A percentile compares a stretch with the other conserved stretches of the same genome.
phyloP scores from a whole-genome alignment of 2,329 filamentous ascomycete genomes.

The Xylariaceae sp. region DNA sequence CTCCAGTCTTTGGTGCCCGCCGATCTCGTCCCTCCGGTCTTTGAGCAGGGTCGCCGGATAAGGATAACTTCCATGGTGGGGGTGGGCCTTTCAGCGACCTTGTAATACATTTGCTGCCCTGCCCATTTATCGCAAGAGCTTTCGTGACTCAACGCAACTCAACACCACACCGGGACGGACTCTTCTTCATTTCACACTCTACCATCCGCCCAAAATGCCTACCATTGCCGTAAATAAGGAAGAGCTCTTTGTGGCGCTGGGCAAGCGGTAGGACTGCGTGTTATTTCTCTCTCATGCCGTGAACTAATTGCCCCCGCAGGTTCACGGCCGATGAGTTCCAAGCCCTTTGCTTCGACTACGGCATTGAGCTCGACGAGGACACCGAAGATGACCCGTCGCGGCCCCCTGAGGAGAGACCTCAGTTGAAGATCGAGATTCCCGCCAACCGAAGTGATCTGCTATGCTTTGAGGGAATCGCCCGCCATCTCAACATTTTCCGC shows the following conservation, averaged over 20 bases:
- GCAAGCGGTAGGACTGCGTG: conserved; percentile 60
- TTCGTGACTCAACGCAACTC: conserved; percentile 14
- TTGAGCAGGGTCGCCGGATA: background rate
- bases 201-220: conserved; percentile 60
- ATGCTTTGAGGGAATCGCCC: conserved; percentile 21
- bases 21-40: background rate
- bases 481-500: conserved; percentile 47
- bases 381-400: conserved; percentile 63
- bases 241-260: conserved; percentile 87
- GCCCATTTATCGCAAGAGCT: background rate
- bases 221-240: conserved; percentile 97
- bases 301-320: conserved; percentile 39
- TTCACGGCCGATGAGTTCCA: conserved; percentile 95
- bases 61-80: conserved; percentile 12
- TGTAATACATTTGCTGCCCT: background rate
- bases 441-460: conserved; percentile 21
- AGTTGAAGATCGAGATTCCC: conserved; percentile 21
- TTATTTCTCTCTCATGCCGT: conserved; percentile 19
- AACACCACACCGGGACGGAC: background rate
- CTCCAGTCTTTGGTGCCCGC: background rate
- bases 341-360: conserved; percentile 96
- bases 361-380: conserved; percentile 96
- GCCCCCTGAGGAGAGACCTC: conserved; percentile 16
- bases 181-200: conserved; percentile 1
- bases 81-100: conserved; percentile 6